Evolutionary conservation across 192 early-diverging fungal species (phyloP).

Genomic region (Rhizophagus prolifer): DNA sequence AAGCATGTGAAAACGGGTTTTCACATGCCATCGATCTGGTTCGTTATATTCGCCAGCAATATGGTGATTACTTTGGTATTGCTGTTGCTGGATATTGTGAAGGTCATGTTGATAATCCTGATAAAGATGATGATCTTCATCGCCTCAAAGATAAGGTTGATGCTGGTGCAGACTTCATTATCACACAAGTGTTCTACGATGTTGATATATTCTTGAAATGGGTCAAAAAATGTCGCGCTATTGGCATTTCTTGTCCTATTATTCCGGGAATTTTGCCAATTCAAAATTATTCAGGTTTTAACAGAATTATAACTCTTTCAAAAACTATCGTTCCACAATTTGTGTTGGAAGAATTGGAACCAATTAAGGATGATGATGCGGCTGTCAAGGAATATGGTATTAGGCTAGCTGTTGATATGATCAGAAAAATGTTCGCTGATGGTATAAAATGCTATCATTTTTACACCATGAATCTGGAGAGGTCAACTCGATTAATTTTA

Average conservation of each 20-base stretch:
- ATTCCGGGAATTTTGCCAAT: constrained; percentile 95
- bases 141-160: constrained; percentile 85
- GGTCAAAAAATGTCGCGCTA: constrained; percentile 66
- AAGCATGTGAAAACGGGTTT: constrained; percentile 75
- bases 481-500: constrained; percentile 78
- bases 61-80: constrained; percentile 94
- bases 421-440: constrained; percentile 53
- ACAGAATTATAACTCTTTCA: constrained; percentile 81
- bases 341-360: constrained; percentile 76
- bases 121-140: constrained; percentile 71
- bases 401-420: constrained; percentile 74
- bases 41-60: constrained; percentile 78
- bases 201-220: constrained; percentile 74
- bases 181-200: constrained; percentile 96
- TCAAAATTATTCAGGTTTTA: constrained; percentile 88
- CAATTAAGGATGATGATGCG: constrained; percentile 92
- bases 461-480: constrained; percentile 93
- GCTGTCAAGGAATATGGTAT: constrained; percentile 96
- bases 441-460: constrained; percentile 82
- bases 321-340: constrained; percentile 80
- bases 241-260: constrained; percentile 78
- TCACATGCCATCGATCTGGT: constrained; percentile 85
- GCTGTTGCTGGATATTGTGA: constrained; percentile 99
- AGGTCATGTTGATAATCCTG: constrained; percentile 80
- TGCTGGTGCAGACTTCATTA: constrained; percentile 91